Evolutionary conservation across 192 early-diverging fungal species (phyloP), one percentile per base, ranked within the genome.

Genomic region (Dimargaris xerosporica): DNA sequence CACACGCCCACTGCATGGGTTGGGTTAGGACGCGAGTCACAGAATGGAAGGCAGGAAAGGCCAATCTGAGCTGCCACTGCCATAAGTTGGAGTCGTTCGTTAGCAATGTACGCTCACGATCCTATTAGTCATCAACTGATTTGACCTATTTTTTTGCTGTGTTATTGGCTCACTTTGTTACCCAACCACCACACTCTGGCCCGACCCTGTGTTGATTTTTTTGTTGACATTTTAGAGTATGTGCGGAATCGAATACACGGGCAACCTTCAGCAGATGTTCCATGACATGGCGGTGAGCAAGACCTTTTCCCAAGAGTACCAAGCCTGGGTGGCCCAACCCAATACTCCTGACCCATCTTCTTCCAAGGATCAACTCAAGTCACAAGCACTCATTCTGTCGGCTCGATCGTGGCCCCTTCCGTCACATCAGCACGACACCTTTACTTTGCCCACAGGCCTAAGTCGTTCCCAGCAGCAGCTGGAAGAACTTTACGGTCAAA

Each of bases 211-310:
- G n/a, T n/a, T n/a, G n/a, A n/a, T n/a, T n/a, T n/a, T n/a, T n/a
- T n/a, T n/a, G n/a, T n/a, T n/a, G n/a, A n/a, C n/a, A n/a, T n/a
- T n/a, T n/a, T n/a, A n/a, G 70, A 79, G 93, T 61, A 85, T 90
- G 10, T 93, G 91, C 70, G 94, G 96, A 16, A 83, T 88, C 44
- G 96, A 99, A 72, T 95, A 95, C 69, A 99, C 91, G 0, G 82
- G 79, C 61, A 94, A 94, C 66, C 79, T 99, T 51, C 82, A 91
- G 71, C 84, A 89, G 50, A 97, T 99, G 96, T 96, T 99, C 67
- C 85, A 80, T n/a, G 96, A 99, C 66, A 88, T 99, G 69, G 81
- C 81, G 19, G 67, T 95, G 19, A 92, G 92, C 69, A 90, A 89
- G 69, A 92, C 94, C 43, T 74, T 96, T 64, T 89, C 90, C 46